These are phyloP conservation scores for Miamiensis avidus DNA, from an alignment of 169 alveolate species.

Conservation along the genomic window DNA sequence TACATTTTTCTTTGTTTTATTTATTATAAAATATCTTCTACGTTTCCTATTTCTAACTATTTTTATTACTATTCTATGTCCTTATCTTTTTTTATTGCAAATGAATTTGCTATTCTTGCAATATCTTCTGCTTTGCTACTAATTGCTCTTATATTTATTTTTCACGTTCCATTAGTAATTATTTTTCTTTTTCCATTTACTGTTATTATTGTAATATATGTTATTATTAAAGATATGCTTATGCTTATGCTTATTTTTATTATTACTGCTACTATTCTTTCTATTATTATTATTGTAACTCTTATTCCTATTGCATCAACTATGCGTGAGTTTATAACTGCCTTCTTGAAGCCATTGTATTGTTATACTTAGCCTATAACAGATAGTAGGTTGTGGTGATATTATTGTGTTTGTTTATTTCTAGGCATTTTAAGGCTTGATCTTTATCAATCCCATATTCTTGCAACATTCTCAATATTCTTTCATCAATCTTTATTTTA, in stretches of 20 bases:
- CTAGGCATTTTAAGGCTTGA: conserved; percentile 68
- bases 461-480: conserved; percentile 49
- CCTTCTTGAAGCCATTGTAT: not conserved
- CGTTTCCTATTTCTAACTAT: too few relatives aligned
- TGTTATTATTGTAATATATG: not conserved
- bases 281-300: too few relatives aligned
- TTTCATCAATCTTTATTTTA: conserved; percentile 73
- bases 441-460: conserved; percentile 53
- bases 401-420: conserved; percentile 79
- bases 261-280: not conserved
- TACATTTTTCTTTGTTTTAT: not conserved
- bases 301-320: not conserved
- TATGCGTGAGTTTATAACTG: not conserved
- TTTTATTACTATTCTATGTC: too few relatives aligned
- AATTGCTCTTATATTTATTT: not conserved
- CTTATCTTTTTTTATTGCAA: not conserved
- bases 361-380: conserved; percentile 37
- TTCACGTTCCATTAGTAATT: too few relatives aligned
- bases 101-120: not conserved
- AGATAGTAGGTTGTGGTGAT: conserved; percentile 83
- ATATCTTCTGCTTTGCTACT: not conserved
- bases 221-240: too few relatives aligned
- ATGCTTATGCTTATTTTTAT: too few relatives aligned
- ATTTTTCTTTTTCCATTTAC: not conserved
- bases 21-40: too few relatives aligned